These are phyloP conservation scores for Aspergillus sp. DNA, from an alignment of 2,329 filamentous ascomycete species.

Conservation along the genomic window DNA sequence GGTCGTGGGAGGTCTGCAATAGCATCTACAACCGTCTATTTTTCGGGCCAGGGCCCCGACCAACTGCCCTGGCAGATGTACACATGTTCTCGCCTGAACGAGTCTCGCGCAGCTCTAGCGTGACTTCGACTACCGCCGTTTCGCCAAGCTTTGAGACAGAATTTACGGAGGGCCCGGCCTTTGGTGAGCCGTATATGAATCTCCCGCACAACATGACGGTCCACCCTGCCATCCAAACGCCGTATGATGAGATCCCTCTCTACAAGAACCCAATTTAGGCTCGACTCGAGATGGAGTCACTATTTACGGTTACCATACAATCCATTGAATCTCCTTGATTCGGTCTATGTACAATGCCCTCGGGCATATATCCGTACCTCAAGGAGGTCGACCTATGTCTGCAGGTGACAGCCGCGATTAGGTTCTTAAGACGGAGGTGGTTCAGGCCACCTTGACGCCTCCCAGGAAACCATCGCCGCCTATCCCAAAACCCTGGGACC, in stretches of 20 bases:
- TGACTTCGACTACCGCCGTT: not conserved
- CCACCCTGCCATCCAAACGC: conserved; percentile 4
- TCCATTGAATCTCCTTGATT: not conserved
- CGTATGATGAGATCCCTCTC: conserved; percentile 3
- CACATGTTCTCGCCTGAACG: not conserved
- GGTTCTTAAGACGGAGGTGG: not conserved
- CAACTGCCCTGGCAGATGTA: not conserved
- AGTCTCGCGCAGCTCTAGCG: not conserved
- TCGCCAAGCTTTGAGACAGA: not conserved
- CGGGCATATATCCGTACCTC: not conserved
- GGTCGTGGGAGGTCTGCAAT: conserved; percentile 5
- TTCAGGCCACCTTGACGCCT: not conserved
- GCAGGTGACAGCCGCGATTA: not conserved
- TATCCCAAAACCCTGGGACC: conserved; percentile 8
- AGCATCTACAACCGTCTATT: conserved; percentile 7
- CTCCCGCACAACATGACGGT: conserved; percentile 8
- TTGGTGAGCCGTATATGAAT: conserved; percentile 1
- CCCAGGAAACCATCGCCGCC: not conserved
- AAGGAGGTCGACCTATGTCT: not conserved
- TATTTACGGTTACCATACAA: not conserved
- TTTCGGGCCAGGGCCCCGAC: not conserved
- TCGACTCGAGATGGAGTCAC: not conserved
- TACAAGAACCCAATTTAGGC: conserved; percentile 1
- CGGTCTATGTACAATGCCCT: not conserved
- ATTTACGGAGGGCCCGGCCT: not conserved